phyloP scores from a whole-genome alignment of 352 stramenopile genomes.

The Globisporangium takayamanum region DNA sequence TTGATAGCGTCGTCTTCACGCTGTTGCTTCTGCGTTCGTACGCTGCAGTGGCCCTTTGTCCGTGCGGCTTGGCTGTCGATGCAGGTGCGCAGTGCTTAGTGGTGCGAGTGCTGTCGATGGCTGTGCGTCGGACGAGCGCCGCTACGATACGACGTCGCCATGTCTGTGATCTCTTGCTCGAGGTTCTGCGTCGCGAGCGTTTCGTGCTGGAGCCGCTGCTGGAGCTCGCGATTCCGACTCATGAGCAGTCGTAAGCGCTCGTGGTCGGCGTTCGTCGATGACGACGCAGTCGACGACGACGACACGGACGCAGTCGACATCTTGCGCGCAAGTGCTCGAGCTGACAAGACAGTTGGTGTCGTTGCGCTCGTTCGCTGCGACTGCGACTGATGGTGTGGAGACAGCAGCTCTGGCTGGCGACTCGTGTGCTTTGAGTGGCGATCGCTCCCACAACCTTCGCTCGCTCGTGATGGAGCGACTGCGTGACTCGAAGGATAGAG shows the following conservation, averaged over 20 bases:
- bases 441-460: background rate
- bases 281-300: conserved; percentile 24
- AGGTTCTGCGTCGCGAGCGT: conserved; percentile 62
- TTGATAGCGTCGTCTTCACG: too few species aligned
- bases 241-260: conserved; percentile 66
- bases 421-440: background rate
- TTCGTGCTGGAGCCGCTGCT: conserved; percentile 68
- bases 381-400: background rate
- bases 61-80: background rate
- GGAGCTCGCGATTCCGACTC: conserved; percentile 69
- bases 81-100: background rate
- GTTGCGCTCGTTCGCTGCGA: too few species aligned
- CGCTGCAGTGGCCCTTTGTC: too few species aligned
- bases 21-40: too few species aligned
- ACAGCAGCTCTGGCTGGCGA: background rate
- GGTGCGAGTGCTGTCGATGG: background rate
- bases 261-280: conserved; percentile 35
- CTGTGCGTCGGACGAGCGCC: background rate
- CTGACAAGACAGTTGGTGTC: too few species aligned
- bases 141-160: conserved; percentile 29
- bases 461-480: background rate
- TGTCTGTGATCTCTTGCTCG: conserved; percentile 65
- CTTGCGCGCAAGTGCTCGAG: conserved; percentile 12
- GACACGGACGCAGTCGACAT: conserved; percentile 30
- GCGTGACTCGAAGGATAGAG: background rate